Conservation (phyloP, 495 filamentous ascomycete genomes). For the Lasiosphaeria ovina region DNA sequence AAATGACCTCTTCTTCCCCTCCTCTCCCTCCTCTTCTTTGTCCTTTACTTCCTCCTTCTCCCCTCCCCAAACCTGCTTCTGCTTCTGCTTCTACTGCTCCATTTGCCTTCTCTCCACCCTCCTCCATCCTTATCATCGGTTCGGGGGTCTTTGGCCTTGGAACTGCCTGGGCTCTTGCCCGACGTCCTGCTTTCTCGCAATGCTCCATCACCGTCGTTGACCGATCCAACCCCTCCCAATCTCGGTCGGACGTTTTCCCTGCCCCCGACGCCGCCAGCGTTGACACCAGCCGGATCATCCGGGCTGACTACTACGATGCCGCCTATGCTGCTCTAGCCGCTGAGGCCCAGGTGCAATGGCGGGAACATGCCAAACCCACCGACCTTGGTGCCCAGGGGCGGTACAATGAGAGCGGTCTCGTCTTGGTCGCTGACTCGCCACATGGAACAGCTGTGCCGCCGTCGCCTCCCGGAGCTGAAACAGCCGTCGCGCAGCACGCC, state of each 20-base stretch:
- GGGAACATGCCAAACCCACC: slow-evolving; percentile 50
- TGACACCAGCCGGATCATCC: slow-evolving; percentile 75
- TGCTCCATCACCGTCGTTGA: slow-evolving; percentile 68
- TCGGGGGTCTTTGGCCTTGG: slow-evolving; percentile 75
- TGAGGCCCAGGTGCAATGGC: slow-evolving; percentile 69
- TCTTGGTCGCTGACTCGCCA: slow-evolving; percentile 56
- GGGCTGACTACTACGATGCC: slow-evolving; percentile 75
- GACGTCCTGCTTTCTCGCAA: slow-evolving; percentile 51
- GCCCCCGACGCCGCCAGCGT: slow-evolving; percentile 68
- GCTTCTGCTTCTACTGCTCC: slow-evolving; percentile 6
- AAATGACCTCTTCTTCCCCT: neutral
- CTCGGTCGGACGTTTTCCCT: slow-evolving; percentile 49
- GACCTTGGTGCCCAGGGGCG: slow-evolving; percentile 60
- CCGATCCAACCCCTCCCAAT: slow-evolving; percentile 47
- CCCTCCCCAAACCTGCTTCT: slow-evolving; percentile 11
- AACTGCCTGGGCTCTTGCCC: slow-evolving; percentile 62
- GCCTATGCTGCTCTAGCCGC: slow-evolving; percentile 69
- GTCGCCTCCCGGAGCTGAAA: slow-evolving; percentile 1
- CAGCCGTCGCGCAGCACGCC: slow-evolving; percentile 12
- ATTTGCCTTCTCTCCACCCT: slow-evolving; percentile 19
- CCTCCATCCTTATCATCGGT: slow-evolving; percentile 70
- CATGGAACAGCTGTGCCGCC: neutral
- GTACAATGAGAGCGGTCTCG: slow-evolving; percentile 74
- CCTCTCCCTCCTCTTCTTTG: slow-evolving; percentile 14
- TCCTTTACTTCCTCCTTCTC: slow-evolving; percentile 11